Base-by-base conservation (phyloP, 305 asterid species). In the Ilex paraguariensis region DNA sequence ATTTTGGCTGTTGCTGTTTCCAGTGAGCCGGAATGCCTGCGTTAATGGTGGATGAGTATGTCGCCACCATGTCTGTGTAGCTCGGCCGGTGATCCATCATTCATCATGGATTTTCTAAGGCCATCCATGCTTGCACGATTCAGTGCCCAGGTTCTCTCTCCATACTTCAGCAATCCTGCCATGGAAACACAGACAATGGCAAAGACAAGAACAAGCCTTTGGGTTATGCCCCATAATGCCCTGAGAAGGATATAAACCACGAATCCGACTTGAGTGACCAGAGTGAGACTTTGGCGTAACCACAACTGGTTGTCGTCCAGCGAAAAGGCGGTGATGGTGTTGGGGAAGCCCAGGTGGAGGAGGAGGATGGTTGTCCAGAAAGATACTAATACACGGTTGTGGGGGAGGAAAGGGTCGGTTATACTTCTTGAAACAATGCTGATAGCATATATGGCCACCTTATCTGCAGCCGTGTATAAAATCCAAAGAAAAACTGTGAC, bases 341-440 rank as follows among this genome's bases (percentile, higher is more conserved):
- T 77, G 0, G 82, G 79, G 5, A 75, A 79, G 3, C 82, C 79
- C 9, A 77, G 70, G 60, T 70, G 80, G 0, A 74, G 72, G 56
- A 78, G 70, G 13, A 21, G 28, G 28, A 21, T 70, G 65, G 80
- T 75, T 6, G 80, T 73, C 80, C 80, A 75, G 17, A 70, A 70
- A 0, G 76, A 68, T 0, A 66, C 68, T 6, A 66, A 10, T 10
- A 2, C 57, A 10, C 48, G 3, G 48, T 31, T 3, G 1, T 8
- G 50, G 50, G 28, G 28, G 28, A 21, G 28, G 1, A 21, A 21
- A 21, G 28, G 28, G 28, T 21, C 28, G 28, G 28, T 21, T 21
- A 21, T 21, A 21, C 28, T 21, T 21, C 28, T 21, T 21, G 28
- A 21, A 21, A 21, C 28, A 1, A 21, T 21, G 28, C 28, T 21